phyloP scores from a whole-genome alignment of 2,329 filamentous ascomycete species.

The Diaporthe ampelina region DNA sequence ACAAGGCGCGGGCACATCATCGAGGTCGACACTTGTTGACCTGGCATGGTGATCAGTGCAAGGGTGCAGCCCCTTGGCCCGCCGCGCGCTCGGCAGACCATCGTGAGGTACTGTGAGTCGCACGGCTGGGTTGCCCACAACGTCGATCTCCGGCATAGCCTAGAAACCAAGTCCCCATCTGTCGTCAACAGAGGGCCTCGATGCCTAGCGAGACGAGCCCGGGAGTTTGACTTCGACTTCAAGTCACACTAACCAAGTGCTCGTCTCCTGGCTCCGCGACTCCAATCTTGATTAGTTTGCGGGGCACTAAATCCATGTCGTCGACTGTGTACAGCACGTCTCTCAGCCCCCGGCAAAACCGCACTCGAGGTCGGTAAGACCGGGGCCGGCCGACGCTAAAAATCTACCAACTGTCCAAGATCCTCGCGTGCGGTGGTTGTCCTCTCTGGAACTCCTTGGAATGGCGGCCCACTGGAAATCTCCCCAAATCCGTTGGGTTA shows the following conservation, averaged over 20 bases:
- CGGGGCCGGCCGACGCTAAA: constrained; percentile 43
- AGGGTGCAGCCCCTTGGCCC: background rate
- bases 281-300: background rate
- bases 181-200: background rate
- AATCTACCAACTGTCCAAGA: constrained; percentile 39
- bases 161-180: constrained; percentile 11
- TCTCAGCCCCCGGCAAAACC: constrained; percentile 29
- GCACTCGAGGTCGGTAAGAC: constrained; percentile 41
- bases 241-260: constrained; percentile 14
- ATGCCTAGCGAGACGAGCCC: constrained; percentile 24
- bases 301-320: constrained; percentile 16
- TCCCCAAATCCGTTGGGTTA: background rate
- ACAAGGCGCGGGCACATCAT: constrained; percentile 4
- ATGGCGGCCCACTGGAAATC: constrained; percentile 17
- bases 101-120: background rate
- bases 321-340: constrained; percentile 9
- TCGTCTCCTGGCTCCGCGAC: constrained; percentile 8
- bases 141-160: constrained; percentile 17
- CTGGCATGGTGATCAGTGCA: constrained; percentile 20
- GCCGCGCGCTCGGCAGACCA: constrained; percentile 23
- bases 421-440: constrained; percentile 18
- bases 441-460: background rate
- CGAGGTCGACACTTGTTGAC: constrained; percentile 1
- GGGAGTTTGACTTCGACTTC: constrained; percentile 17
- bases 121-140: background rate